These are phyloP conservation scores for Komagataella phaffii DNA, from an alignment of 805 yeast species.

Conservation along the genomic window DNA sequence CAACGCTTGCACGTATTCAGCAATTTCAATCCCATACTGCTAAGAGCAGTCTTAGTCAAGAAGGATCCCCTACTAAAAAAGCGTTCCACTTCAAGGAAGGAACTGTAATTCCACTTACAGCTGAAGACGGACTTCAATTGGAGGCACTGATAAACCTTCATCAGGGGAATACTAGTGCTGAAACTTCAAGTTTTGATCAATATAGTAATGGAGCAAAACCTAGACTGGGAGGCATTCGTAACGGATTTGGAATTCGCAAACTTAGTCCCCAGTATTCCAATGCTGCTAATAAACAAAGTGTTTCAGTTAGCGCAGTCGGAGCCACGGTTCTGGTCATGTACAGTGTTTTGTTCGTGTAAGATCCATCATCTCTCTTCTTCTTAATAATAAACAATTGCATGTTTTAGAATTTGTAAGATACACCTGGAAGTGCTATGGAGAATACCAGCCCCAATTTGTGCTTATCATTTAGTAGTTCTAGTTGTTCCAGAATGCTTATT, in stretches of 20 bases:
- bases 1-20: not conserved
- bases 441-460: slow-evolving; percentile 29
- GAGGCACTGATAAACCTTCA: not conserved
- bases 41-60: not conserved
- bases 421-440: slow-evolving; percentile 43
- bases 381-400: not conserved
- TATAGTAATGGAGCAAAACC: not conserved
- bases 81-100: not conserved
- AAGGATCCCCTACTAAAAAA: not conserved
- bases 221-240: not conserved
- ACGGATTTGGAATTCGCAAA: not conserved
- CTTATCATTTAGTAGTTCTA: slow-evolving; percentile 23
- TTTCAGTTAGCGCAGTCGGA: not conserved
- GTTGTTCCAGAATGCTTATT: slow-evolving; percentile 30
- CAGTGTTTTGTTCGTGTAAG: not conserved
- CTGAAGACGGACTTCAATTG: not conserved
- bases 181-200: not conserved
- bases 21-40: not conserved
- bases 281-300: not conserved
- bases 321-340: not conserved
- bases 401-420: slow-evolving; percentile 19
- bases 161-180: not conserved
- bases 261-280: not conserved
- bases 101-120: not conserved
- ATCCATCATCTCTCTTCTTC: not conserved